Percentiles rank a stretch among this genome's conserved stretches.
These are phyloP conservation scores for Populus trichocarpa DNA, from an alignment of 441 rosid species.

Conservation along the genomic window DNA sequence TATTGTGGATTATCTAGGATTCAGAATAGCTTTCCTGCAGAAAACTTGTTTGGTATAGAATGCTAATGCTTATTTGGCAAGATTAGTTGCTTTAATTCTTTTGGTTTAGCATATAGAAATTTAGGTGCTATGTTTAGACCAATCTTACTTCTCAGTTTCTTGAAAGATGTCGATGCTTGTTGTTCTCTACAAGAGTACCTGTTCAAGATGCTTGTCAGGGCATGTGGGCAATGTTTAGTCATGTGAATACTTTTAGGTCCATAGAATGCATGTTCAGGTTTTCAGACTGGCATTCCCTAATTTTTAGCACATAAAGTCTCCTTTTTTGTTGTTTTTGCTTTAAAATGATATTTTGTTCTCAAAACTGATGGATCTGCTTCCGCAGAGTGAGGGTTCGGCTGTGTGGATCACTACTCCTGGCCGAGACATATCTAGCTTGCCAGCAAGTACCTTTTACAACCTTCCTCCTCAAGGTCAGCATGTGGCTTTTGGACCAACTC, in stretches of 20 bases:
- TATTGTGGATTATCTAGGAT: not conserved
- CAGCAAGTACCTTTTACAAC: constrained; percentile 71
- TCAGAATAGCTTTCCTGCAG: not conserved
- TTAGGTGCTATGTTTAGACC: not conserved
- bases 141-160: not conserved
- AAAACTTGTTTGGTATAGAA: not conserved
- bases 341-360: not conserved
- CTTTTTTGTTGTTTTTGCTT: not conserved
- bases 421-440: constrained; percentile 66
- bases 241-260: not conserved
- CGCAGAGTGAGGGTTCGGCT: constrained; percentile 80
- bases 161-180: not conserved
- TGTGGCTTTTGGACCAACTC: constrained; percentile 68
- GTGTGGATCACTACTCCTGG: constrained; percentile 86
- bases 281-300: not conserved
- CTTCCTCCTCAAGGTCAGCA: constrained; percentile 88
- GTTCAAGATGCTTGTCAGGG: not conserved
- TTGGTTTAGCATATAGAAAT: not conserved
- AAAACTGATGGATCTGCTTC: constrained; percentile 17
- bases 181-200: not conserved
- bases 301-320: not conserved
- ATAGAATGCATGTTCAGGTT: not conserved
- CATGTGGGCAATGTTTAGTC: not conserved
- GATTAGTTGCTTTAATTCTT: not conserved
- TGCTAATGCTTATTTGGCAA: not conserved